Evolutionary conservation across 1,284 basidiomycete species (phyloP), one percentile per base, ranked within the genome.

Genomic region (Microbotryum lychnidis-dioicae): DNA sequence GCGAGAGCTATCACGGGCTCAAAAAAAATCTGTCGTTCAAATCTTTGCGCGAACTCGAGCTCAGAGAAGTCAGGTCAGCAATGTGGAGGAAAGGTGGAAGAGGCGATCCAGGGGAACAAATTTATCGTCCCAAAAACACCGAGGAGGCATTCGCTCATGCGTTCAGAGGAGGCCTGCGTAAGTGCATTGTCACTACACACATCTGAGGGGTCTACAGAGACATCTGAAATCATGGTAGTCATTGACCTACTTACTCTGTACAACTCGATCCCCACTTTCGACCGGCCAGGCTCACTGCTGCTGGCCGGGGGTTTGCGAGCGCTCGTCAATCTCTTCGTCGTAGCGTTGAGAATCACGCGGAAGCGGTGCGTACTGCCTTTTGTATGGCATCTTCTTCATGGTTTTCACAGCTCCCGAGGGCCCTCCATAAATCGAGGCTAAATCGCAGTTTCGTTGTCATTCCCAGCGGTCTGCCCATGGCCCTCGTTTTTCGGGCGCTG

Each of bases 291-390:
- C 60, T 87, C 90, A 10, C 87, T 84, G 25, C 75, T 84, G 0
- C 77, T 93, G 25, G 89, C 85, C 0, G 90, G 87, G 67, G 83
- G 83, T 29, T 84, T 91, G 37, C 82, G 91, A 52, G 86, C 88
- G 0, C 84, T 85, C 29, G 80, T 96, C 46, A 92, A 90, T 72
- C 72, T 91, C 12, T 82, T 91, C 6, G 75, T 94, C 8, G 80
- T 86, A 1, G 74, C 89, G 18, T 82, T 91, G 62, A 79, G 84
- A 44, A 81, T 87, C 10, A 79, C 84, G 29, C 80, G 78, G 48
- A 79, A 85, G 6, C 81, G 84, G 63, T 84, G 78, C 84, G 87
- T 68, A 67, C 79, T 70, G 23, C 59, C 14, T 42, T 42, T 42
- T 10, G 16, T 42, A 6, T 16, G 12, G 37, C 37, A 42, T 14